Conservation (phyloP, 1,284 basidiomycete genomes). For the Irpex rosettiformis region DNA sequence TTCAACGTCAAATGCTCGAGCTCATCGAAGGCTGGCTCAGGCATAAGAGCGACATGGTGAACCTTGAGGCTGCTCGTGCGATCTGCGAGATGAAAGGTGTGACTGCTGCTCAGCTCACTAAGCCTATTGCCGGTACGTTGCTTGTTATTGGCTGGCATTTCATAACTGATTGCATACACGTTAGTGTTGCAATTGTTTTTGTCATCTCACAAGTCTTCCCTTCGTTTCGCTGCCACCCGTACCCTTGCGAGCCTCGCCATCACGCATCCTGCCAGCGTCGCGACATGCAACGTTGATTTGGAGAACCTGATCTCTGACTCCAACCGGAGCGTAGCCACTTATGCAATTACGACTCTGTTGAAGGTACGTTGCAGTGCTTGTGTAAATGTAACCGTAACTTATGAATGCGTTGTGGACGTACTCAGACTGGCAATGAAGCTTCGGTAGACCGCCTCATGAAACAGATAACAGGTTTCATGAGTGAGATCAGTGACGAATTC, state of each 20-base stretch:
- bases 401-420: conserved; percentile 4
- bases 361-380: conserved; percentile 53
- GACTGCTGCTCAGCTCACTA: conserved; percentile 73
- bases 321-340: conserved; percentile 96
- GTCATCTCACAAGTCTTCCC: conserved; percentile 87
- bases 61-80: conserved; percentile 95
- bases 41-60: conserved; percentile 99
- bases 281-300: conserved; percentile 95
- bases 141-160: background rate
- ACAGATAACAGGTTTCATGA: conserved; percentile 99
- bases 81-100: conserved; percentile 96
- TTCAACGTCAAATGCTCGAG: conserved; percentile 92
- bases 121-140: conserved; percentile 79
- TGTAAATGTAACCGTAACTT: background rate
- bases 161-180: background rate
- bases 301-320: conserved; percentile 96
- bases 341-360: conserved; percentile 97
- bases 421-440: conserved; percentile 93
- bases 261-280: conserved; percentile 82
- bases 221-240: conserved; percentile 97
- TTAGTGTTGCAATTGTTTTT: conserved; percentile 90
- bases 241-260: conserved; percentile 89
- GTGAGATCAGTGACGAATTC: conserved; percentile 99
- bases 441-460: conserved; percentile 99
- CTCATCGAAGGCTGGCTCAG: conserved; percentile 93